phyloP scores from a whole-genome alignment of 495 filamentous ascomycete species.

The Neurospora sp. region DNA sequence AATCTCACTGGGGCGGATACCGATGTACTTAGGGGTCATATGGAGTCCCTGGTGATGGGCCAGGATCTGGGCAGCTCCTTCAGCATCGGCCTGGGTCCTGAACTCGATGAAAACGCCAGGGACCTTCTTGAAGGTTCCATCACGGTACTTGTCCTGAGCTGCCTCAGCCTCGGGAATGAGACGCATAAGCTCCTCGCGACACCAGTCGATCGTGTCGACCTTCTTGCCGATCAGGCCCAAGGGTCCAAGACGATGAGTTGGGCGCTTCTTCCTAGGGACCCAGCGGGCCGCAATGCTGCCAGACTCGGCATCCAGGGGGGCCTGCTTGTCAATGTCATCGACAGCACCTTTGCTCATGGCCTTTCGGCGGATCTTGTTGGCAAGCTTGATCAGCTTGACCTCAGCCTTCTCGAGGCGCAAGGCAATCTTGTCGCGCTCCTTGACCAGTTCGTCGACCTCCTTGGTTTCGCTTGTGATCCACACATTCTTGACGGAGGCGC shows the following conservation, averaged over 20 bases:
- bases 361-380: constrained; percentile 69
- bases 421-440: constrained; percentile 73
- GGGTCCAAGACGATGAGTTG: constrained; percentile 70
- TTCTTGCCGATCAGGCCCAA: constrained; percentile 78
- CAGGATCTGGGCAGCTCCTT: constrained; percentile 75
- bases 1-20: constrained; percentile 73
- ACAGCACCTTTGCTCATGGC: constrained; percentile 57
- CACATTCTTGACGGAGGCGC: constrained; percentile 65
- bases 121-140: constrained; percentile 57
- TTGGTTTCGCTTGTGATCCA: constrained; percentile 79
- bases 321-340: constrained; percentile 36
- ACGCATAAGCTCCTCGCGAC: constrained; percentile 67
- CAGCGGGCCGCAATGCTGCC: constrained; percentile 74
- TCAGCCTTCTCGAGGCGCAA: constrained; percentile 84
- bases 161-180: constrained; percentile 72
- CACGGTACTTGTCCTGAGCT: constrained; percentile 62
- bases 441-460: constrained; percentile 74
- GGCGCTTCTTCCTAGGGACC: constrained; percentile 70
- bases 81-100: constrained; percentile 67
- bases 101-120: constrained; percentile 88
- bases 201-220: constrained; percentile 93
- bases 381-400: constrained; percentile 73
- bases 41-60: constrained; percentile 83
- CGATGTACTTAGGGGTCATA: constrained; percentile 87
- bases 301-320: constrained; percentile 47